Conservation (phyloP, 441 rosid species). For the Gossypium laxum region DNA sequence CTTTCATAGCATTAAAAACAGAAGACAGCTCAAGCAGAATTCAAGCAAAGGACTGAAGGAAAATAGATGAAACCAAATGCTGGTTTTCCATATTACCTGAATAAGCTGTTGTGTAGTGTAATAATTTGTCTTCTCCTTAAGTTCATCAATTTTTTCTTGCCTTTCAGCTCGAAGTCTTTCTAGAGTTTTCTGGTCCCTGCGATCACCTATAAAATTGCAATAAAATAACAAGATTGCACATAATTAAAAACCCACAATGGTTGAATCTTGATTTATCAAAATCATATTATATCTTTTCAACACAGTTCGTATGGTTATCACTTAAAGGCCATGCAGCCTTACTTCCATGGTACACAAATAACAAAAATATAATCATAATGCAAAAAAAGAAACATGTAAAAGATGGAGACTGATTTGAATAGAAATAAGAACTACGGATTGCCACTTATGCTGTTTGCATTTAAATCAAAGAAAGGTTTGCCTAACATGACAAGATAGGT, state of each 20-base stretch:
- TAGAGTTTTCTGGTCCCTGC: slow-evolving; percentile 66
- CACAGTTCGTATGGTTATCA: neutral
- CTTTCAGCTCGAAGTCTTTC: slow-evolving; percentile 79
- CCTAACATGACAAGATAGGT: neutral
- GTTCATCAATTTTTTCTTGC: slow-evolving; percentile 76
- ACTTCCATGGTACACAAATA: neutral
- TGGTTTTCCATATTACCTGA: slow-evolving; percentile 40
- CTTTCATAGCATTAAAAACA: slow-evolving; percentile 13
- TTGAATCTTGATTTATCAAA: neutral
- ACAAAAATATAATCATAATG: neutral
- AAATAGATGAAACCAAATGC: neutral
- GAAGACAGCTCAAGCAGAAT: neutral
- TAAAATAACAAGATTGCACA: neutral
- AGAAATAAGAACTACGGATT: neutral
- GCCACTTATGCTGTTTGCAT: neutral
- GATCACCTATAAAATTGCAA: slow-evolving; percentile 46
- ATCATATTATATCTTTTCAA: neutral
- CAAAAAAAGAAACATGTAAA: neutral
- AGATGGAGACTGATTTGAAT: neutral
- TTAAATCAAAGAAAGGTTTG: neutral
- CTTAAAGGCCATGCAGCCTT: neutral
- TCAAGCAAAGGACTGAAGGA: neutral
- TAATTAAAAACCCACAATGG: neutral
- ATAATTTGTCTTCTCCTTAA: slow-evolving; percentile 80
- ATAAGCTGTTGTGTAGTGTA: slow-evolving; percentile 82